These are phyloP conservation scores for Capsicum chinense DNA, from an alignment of 257 asterid genomes.

Conservation along the genomic window DNA sequence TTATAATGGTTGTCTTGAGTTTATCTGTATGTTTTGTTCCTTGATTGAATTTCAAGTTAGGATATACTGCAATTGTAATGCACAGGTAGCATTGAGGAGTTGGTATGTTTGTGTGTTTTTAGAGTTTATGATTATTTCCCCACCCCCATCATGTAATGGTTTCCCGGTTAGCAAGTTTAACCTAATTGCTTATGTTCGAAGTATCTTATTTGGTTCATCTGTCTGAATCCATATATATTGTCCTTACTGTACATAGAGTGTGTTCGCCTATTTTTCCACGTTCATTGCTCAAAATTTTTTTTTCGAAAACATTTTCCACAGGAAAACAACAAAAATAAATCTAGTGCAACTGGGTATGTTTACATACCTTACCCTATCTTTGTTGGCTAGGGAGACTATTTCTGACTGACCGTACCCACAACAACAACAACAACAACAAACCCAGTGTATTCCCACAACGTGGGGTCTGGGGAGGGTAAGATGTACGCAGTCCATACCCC, in stretches of 20 bases:
- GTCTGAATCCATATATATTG: background rate
- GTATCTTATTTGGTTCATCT: background rate
- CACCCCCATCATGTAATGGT: background rate
- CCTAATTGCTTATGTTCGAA: background rate
- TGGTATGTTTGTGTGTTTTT: slow-evolving; percentile 15
- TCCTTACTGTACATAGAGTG: background rate
- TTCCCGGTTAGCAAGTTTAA: background rate
- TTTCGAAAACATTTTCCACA: too few species aligned
- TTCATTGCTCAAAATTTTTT: too few species aligned
- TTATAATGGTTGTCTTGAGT: background rate
- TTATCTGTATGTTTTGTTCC: background rate
- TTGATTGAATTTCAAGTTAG: background rate
- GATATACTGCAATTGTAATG: background rate
- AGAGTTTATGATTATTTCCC: background rate
- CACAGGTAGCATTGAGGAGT: background rate
- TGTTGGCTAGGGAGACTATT: too few species aligned
- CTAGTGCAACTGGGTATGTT: too few species aligned
- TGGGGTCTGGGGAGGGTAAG: too few species aligned
- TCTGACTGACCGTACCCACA: too few species aligned
- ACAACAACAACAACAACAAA: too few species aligned
- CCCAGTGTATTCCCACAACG: too few species aligned
- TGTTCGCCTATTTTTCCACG: too few species aligned
- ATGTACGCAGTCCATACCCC: too few species aligned
- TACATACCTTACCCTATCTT: too few species aligned
- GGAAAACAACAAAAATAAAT: too few species aligned